Conservation (phyloP, 2,329 filamentous ascomycete genomes). For the Bretziella fagacearum region DNA sequence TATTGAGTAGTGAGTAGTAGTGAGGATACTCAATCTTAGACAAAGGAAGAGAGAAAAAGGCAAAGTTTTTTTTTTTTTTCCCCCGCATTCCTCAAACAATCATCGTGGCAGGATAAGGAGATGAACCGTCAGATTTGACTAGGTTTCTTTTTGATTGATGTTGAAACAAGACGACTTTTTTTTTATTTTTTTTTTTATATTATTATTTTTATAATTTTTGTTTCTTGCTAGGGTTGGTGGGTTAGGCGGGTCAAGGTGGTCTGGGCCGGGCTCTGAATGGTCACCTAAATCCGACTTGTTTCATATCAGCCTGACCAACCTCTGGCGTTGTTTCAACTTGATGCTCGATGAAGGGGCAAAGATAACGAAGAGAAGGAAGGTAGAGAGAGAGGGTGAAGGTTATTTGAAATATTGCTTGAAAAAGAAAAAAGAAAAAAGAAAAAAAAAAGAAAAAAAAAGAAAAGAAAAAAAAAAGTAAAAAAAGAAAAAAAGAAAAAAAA, state of each 20-base stretch:
- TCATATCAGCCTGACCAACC: too few species aligned
- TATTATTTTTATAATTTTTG: too few species aligned
- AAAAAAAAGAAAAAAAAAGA: not conserved
- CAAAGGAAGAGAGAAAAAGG: not conserved
- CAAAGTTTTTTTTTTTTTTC: not conserved
- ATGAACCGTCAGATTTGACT: not conserved
- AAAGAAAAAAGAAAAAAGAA: not conserved
- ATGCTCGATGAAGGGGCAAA: not conserved
- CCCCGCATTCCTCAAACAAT: constrained; percentile 5
- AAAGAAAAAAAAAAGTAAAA: not conserved
- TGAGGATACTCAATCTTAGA: too few species aligned
- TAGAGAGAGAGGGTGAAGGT: too few species aligned
- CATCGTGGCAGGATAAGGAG: not conserved
- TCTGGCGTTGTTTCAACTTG: not conserved
- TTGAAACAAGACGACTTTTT: not conserved
- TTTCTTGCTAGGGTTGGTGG: too few species aligned
- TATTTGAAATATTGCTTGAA: not conserved
- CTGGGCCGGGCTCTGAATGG: too few species aligned
- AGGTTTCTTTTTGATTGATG: not conserved
- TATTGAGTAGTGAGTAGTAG: too few species aligned
- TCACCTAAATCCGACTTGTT: too few species aligned
- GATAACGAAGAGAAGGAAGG: too few species aligned
- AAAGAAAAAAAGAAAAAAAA: not conserved
- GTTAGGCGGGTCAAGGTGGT: too few species aligned
- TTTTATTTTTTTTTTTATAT: too few species aligned